A percentile compares a stretch with the other conserved stretches of the same genome.
Conservation (phyloP, 345 rosid species). For the Aquilaria yunnanensis region DNA sequence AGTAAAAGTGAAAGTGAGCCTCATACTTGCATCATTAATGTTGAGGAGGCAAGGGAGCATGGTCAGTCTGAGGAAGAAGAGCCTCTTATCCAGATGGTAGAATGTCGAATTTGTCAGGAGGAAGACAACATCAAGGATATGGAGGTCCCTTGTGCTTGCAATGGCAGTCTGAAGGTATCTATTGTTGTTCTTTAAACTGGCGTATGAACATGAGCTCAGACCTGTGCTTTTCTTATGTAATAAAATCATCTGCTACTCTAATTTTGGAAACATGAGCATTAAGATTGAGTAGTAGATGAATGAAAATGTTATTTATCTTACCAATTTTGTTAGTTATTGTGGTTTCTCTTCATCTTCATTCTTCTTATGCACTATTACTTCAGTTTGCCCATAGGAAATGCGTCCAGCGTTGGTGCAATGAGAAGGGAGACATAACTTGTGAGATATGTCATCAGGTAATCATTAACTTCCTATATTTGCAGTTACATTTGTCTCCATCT, state of each 20-base stretch:
- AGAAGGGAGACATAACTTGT: conserved; percentile 88
- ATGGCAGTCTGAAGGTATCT: conserved; percentile 90
- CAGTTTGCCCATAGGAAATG: conserved; percentile 98
- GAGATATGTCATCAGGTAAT: conserved; percentile 95
- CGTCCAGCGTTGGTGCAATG: conserved; percentile 96
- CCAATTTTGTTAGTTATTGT: too few relatives aligned
- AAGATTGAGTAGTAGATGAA: too few relatives aligned
- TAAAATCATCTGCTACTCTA: too few relatives aligned
- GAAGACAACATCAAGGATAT: conserved; percentile 67
- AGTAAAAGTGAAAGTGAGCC: conserved; percentile 35
- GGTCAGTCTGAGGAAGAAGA: conserved; percentile 31
- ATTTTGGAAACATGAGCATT: too few relatives aligned
- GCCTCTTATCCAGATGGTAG: conserved; percentile 70
- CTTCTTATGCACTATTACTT: conserved; percentile 12
- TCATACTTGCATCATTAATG: conserved; percentile 25
- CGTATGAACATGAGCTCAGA: too few relatives aligned
- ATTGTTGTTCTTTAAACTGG: conserved; percentile 1
- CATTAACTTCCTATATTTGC: conserved; percentile 1
- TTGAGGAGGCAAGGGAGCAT: conserved; percentile 21
- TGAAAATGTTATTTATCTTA: too few relatives aligned
- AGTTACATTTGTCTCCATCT: neutral
- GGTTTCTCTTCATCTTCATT: neutral
- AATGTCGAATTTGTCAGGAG: conserved; percentile 98
- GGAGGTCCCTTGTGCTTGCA: conserved; percentile 90
- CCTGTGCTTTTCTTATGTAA: too few relatives aligned